Evolutionary conservation across 2,329 filamentous ascomycete genomes (phyloP).

Genomic region (Colletotrichum horii): DNA sequence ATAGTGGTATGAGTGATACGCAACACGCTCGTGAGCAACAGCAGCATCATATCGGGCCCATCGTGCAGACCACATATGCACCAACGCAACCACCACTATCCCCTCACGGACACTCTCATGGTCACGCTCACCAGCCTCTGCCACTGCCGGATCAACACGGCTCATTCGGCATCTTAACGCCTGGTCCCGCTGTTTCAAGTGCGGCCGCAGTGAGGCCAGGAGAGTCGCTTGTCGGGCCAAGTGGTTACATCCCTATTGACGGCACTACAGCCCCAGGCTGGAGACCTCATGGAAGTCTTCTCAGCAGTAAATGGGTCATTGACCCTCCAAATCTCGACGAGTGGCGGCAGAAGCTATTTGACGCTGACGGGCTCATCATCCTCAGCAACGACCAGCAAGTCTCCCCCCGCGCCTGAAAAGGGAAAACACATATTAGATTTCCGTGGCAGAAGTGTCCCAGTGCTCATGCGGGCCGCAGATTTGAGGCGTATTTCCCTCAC

Average conservation of each 20-base stretch:
- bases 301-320: constrained; percentile 62
- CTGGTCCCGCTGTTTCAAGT: constrained; percentile 32
- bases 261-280: constrained; percentile 14
- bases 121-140: background rate
- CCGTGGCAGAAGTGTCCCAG: constrained; percentile 1
- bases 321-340: constrained; percentile 70
- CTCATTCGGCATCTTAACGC: constrained; percentile 53
- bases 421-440: background rate
- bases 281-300: constrained; percentile 52
- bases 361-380: constrained; percentile 75
- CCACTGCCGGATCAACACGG: constrained; percentile 32
- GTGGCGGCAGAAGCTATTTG: constrained; percentile 77
- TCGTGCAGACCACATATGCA: background rate
- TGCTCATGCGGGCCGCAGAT: constrained; percentile 51
- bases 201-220: constrained; percentile 36
- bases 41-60: background rate
- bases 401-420: background rate
- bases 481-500: constrained; percentile 82
- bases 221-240: constrained; percentile 40
- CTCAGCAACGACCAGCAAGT: constrained; percentile 76
- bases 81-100: background rate
- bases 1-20: background rate
- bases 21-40: background rate
- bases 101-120: background rate
- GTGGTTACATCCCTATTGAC: constrained; percentile 15